Percentiles rank a stretch among this genome's conserved stretches.
Evolutionary conservation across 208 protist species (phyloP).

Genomic region (Leishmania major): DNA sequence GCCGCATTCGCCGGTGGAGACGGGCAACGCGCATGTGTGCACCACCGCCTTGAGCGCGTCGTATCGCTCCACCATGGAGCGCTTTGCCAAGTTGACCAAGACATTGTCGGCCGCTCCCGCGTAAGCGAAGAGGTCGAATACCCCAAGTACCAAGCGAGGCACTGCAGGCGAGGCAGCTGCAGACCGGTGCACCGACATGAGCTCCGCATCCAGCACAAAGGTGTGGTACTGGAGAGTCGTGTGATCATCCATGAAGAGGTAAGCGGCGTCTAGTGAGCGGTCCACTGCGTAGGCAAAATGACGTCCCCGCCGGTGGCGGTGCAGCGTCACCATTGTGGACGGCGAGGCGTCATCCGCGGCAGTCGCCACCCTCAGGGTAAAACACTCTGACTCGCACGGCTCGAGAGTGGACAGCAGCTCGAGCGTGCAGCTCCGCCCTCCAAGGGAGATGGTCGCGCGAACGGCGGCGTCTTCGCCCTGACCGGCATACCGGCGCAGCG

Average conservation of each 20-base stretch:
- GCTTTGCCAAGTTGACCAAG: slow-evolving; percentile 8
- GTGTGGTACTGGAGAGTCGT: slow-evolving; percentile 13
- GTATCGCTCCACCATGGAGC: slow-evolving; percentile 50
- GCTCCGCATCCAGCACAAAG: slow-evolving; percentile 69
- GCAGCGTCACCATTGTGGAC: not conserved
- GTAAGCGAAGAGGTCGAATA: slow-evolving; percentile 61
- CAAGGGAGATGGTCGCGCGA: not conserved
- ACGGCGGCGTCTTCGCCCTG: not conserved
- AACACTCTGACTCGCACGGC: slow-evolving; percentile 2
- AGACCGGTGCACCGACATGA: slow-evolving; percentile 41
- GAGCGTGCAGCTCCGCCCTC: not conserved
- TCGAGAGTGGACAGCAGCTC: not conserved
- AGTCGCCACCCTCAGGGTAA: slow-evolving; percentile 1
- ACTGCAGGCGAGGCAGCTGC: not conserved
- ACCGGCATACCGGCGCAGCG: not conserved
- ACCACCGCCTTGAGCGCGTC: slow-evolving; percentile 34
- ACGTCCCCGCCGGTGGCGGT: slow-evolving; percentile 11
- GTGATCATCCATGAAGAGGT: slow-evolving; percentile 54
- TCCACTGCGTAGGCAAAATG: slow-evolving; percentile 58
- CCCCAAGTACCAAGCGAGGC: slow-evolving; percentile 38
- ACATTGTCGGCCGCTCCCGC: slow-evolving; percentile 11
- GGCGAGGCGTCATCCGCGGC: not conserved
- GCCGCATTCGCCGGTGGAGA: not conserved
- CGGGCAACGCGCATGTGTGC: slow-evolving; percentile 17
- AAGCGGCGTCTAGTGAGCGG: slow-evolving; percentile 54